phyloP scores from a whole-genome alignment of 495 filamentous ascomycete genomes.

The Aspergillus wentii region DNA sequence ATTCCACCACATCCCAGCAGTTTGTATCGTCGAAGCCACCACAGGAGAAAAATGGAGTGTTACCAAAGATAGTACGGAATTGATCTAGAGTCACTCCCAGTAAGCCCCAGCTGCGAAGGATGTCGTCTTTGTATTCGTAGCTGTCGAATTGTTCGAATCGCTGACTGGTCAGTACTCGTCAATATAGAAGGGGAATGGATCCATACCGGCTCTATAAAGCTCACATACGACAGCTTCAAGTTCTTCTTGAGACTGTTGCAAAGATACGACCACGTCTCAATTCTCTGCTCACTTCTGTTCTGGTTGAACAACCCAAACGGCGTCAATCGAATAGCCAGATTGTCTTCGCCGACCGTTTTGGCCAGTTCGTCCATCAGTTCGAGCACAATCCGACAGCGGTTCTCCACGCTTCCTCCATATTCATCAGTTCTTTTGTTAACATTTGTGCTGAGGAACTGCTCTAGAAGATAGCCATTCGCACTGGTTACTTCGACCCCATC shows the following conservation, averaged over 20 bases:
- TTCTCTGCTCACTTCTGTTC: too few species aligned
- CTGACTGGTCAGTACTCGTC: slow-evolving; percentile 14
- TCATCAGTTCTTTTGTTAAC: slow-evolving; percentile 14
- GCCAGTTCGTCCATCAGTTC: too few species aligned
- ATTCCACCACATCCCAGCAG: slow-evolving; percentile 38
- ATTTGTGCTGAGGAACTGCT: slow-evolving; percentile 3
- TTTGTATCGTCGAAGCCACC: slow-evolving; percentile 46
- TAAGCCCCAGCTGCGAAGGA: slow-evolving; percentile 41
- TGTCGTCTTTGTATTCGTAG: slow-evolving; percentile 38
- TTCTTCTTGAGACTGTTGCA: too few species aligned
- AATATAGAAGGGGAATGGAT: background rate
- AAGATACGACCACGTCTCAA: too few species aligned
- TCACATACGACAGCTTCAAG: slow-evolving; percentile 44
- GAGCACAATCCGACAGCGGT: slow-evolving; percentile 23
- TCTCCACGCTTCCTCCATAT: slow-evolving; percentile 22
- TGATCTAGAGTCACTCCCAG: slow-evolving; percentile 26
- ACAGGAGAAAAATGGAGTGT: slow-evolving; percentile 43
- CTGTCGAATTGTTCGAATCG: slow-evolving; percentile 46
- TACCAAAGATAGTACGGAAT: slow-evolving; percentile 41
- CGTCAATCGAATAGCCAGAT: too few species aligned
- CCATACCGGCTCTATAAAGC: slow-evolving; percentile 48
- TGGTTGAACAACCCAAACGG: too few species aligned
- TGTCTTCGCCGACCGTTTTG: too few species aligned
- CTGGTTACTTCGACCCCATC: slow-evolving; percentile 9
- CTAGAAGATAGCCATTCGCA: slow-evolving; percentile 6